These are phyloP conservation scores for Carex parvula DNA, from an alignment of 176 grass and related monocot genomes.

Conservation along the genomic window DNA sequence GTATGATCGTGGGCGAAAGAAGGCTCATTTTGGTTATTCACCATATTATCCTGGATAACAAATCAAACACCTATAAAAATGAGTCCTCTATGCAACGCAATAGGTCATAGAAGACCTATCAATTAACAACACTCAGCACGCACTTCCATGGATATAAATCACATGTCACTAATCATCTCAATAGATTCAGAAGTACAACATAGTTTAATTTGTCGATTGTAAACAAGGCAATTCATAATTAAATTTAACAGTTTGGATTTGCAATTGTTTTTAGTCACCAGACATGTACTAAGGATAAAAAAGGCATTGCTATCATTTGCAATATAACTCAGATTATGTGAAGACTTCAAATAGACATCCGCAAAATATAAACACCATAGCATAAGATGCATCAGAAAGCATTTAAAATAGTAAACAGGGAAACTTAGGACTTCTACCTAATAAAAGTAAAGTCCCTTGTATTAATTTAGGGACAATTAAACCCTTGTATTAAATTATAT, in stretches of 20 bases:
- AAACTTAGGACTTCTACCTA: neutral
- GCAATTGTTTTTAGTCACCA: neutral
- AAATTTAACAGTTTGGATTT: neutral
- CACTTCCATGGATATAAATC: neutral
- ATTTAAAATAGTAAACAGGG: slow-evolving; percentile 13
- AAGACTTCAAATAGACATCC: neutral
- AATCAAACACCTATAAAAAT: slow-evolving; percentile 3
- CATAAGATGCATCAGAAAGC: neutral
- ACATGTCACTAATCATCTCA: neutral
- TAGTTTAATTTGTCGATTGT: neutral
- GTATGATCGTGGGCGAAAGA: slow-evolving; percentile 32
- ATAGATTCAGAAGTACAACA: neutral
- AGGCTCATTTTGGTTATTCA: slow-evolving; percentile 41
- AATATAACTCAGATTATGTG: neutral
- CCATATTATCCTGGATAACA: slow-evolving; percentile 55
- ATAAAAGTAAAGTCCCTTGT: neutral
- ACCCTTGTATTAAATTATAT: neutral
- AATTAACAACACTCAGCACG: neutral
- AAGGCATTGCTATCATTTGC: neutral
- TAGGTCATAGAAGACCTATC: neutral
- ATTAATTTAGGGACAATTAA: neutral
- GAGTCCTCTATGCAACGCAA: neutral
- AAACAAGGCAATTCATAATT: neutral
- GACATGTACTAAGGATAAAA: neutral
- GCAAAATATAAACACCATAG: slow-evolving; percentile 1